Evolutionary conservation across 2,329 filamentous ascomycete genomes (phyloP).

Genomic region (Colletotrichum coccodes): DNA sequence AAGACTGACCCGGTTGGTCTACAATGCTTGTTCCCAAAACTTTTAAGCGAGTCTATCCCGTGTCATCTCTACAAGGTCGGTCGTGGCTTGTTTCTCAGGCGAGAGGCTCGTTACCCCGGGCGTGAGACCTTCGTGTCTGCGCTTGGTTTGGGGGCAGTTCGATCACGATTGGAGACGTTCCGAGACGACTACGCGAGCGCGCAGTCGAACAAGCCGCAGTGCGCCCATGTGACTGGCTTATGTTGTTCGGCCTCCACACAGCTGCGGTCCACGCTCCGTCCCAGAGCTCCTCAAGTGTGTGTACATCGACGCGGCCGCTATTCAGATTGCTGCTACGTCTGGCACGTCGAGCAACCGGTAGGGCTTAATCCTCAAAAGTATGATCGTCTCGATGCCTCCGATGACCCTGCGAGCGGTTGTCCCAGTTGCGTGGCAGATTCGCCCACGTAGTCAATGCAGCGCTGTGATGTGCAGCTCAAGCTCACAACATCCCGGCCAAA

Average conservation of each 20-base stretch:
- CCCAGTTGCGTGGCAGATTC: background rate
- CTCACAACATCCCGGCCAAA: background rate
- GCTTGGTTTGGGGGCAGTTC: background rate
- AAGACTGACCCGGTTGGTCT: too few relatives aligned
- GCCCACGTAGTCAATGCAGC: background rate
- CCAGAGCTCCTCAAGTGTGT: background rate
- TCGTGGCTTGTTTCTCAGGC: background rate
- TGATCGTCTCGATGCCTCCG: constrained; percentile 18
- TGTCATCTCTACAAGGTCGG: background rate
- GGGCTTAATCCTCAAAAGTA: constrained; percentile 1
- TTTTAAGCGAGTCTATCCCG: background rate
- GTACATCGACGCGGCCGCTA: background rate
- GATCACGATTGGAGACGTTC: background rate
- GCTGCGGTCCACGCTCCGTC: background rate
- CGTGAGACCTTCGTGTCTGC: background rate
- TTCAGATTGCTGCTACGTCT: background rate
- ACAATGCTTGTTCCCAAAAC: too few relatives aligned
- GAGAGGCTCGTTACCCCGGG: background rate
- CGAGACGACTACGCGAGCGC: background rate
- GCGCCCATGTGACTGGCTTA: background rate
- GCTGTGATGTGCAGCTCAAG: background rate
- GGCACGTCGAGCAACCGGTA: background rate
- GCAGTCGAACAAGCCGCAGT: background rate
- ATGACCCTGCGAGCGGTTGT: background rate
- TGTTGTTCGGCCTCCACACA: background rate